Evolutionary conservation across 352 stramenopile species (phyloP).

Genomic region (Globisporangium rhizosaccharum): DNA sequence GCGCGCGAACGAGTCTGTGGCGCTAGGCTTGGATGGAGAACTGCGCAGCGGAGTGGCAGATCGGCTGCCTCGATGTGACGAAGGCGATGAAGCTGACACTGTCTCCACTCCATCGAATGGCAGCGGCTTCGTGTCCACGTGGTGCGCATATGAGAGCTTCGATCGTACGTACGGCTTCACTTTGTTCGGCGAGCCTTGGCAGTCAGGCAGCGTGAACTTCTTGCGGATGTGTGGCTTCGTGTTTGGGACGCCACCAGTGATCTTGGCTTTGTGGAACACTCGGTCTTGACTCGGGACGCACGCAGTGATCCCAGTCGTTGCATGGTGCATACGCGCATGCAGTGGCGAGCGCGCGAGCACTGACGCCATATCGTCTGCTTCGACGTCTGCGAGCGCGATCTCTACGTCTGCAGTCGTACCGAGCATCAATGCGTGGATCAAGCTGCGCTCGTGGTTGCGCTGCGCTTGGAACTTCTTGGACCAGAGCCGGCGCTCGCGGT

Average conservation of each 20-base stretch:
- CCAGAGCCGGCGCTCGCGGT: conserved; percentile 39
- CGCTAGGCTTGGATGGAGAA: conserved; percentile 2
- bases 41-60: conserved; percentile 1
- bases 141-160: neutral
- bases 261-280: conserved; percentile 32
- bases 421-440: conserved; percentile 60
- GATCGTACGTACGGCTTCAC: conserved; percentile 9
- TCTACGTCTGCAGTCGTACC: conserved; percentile 22
- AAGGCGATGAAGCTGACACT: neutral
- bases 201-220: conserved; percentile 34
- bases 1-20: neutral
- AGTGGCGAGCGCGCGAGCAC: conserved; percentile 1
- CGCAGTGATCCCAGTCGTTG: conserved; percentile 20
- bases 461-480: conserved; percentile 56
- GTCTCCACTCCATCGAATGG: neutral
- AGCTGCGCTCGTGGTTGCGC: conserved; percentile 40
- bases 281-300: conserved; percentile 25
- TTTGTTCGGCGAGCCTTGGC: conserved; percentile 32
- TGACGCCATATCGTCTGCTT: neutral
- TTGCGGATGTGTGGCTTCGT: conserved; percentile 35
- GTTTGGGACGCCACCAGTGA: conserved; percentile 25
- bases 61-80: conserved; percentile 6
- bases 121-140: neutral
- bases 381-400: conserved; percentile 31
- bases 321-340: neutral